Conservation (phyloP, 2,329 filamentous ascomycete genomes). For the Fusarium austroafricanum region DNA sequence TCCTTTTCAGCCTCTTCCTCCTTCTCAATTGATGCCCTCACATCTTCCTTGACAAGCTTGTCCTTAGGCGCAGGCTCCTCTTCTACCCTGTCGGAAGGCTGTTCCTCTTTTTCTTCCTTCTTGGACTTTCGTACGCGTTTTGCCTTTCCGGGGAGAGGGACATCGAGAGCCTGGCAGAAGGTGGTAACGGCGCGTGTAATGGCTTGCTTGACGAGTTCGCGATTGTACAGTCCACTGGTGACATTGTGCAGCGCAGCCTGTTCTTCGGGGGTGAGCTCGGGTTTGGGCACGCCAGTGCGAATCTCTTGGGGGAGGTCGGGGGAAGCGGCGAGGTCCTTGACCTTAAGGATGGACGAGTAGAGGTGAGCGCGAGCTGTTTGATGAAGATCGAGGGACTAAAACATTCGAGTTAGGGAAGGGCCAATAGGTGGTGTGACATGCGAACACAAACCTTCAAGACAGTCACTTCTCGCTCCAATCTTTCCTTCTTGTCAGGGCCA, state of each 20-base stretch:
- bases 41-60: slow-evolving; percentile 33
- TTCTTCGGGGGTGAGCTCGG: slow-evolving; percentile 65
- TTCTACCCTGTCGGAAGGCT: slow-evolving; percentile 42
- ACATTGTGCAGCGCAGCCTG: slow-evolving; percentile 66
- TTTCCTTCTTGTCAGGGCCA: slow-evolving; percentile 62
- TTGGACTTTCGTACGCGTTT: slow-evolving; percentile 50
- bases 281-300: slow-evolving; percentile 60
- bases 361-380: slow-evolving; percentile 68
- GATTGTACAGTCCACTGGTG: slow-evolving; percentile 67
- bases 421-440: not conserved
- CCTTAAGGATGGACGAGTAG: slow-evolving; percentile 64
- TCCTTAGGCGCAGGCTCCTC: slow-evolving; percentile 26
- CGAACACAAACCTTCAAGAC: slow-evolving; percentile 62
- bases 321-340: slow-evolving; percentile 64
- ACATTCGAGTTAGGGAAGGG: not conserved
- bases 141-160: slow-evolving; percentile 59
- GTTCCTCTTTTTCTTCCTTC: slow-evolving; percentile 48
- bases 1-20: slow-evolving; percentile 45
- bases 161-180: slow-evolving; percentile 61
- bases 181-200: slow-evolving; percentile 61
- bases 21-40: slow-evolving; percentile 37
- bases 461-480: slow-evolving; percentile 71
- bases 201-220: slow-evolving; percentile 61
- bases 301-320: slow-evolving; percentile 63
- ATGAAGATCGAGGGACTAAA: slow-evolving; percentile 67